Conservation (phyloP, 179 eudicot genomes). For the Pouteria campechiana region DNA sequence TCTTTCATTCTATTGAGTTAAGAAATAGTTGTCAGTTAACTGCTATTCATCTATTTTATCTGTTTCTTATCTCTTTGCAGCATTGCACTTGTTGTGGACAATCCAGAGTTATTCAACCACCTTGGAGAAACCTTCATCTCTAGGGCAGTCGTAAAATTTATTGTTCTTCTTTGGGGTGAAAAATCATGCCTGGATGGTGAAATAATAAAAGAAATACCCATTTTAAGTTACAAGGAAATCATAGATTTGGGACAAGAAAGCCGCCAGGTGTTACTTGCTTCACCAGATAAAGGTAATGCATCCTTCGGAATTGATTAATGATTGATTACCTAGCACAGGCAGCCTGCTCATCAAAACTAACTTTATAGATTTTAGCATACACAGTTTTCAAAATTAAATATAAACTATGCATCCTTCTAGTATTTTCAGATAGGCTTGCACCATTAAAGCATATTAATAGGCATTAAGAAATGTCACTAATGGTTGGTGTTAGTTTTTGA, state of each 20-base stretch:
- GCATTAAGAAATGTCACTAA: no score
- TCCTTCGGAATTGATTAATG: no score
- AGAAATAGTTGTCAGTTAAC: not conserved
- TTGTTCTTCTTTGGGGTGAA: conserved; percentile 84
- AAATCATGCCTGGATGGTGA: conserved; percentile 40
- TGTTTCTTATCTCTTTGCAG: conserved; percentile 42
- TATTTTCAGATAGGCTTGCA: no score
- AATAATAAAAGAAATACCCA: conserved; percentile 25
- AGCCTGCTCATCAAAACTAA: no score
- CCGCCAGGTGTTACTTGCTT: conserved; percentile 40
- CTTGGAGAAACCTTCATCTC: conserved; percentile 41
- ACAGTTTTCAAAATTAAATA: no score
- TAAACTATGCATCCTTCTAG: no score
- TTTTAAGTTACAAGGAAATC: conserved; percentile 61
- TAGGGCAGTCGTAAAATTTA: conserved; percentile 45
- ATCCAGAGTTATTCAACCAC: conserved; percentile 58
- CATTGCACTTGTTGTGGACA: conserved; percentile 76
- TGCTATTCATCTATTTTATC: not conserved
- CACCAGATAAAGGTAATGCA: conserved; percentile 79
- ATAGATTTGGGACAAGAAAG: conserved; percentile 60
- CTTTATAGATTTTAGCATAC: no score
- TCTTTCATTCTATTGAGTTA: no score
- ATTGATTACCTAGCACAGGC: no score
- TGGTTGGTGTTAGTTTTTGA: no score
- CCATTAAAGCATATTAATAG: no score